Percentiles rank a stretch among this genome's conserved stretches.
phyloP scores from a whole-genome alignment of 768 basidiomycete genomes.

The Suillus sp. region DNA sequence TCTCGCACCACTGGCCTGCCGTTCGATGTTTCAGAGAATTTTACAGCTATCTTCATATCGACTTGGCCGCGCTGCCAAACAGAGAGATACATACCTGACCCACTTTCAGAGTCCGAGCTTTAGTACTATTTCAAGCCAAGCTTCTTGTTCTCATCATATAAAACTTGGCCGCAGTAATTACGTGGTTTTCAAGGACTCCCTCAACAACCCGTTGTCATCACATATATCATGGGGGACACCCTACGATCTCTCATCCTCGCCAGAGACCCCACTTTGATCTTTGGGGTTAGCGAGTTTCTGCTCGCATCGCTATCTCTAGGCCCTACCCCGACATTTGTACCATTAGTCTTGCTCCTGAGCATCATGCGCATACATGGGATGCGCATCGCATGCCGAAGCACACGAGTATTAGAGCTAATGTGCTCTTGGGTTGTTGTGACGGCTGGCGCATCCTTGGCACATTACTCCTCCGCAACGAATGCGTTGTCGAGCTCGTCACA shows the following conservation, averaged over 20 bases:
- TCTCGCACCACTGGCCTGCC: conserved; percentile 55
- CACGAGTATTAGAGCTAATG: conserved; percentile 30
- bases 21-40: too few relatives aligned
- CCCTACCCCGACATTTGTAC: conserved; percentile 35
- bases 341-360: conserved; percentile 32
- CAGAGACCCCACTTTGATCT: conserved; percentile 26
- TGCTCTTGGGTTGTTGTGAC: conserved; percentile 43
- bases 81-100: too few relatives aligned
- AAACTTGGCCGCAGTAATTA: neutral
- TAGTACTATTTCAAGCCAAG: neutral
- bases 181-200: neutral
- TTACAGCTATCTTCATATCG: too few relatives aligned
- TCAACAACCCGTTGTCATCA: neutral
- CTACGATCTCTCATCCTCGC: conserved; percentile 29
- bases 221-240: conserved; percentile 12
- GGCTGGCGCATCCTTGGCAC: conserved; percentile 43
- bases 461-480: conserved; percentile 44
- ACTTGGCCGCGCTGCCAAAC: too few relatives aligned
- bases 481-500: conserved; percentile 56
- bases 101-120: neutral
- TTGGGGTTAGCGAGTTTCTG: conserved; percentile 24
- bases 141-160: neutral
- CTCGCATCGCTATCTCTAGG: conserved; percentile 32
- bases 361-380: conserved; percentile 34
- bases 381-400: conserved; percentile 31